These are phyloP conservation scores for Spergularia marina DNA, from an alignment of 148 eudicot genomes.

Conservation along the genomic window DNA sequence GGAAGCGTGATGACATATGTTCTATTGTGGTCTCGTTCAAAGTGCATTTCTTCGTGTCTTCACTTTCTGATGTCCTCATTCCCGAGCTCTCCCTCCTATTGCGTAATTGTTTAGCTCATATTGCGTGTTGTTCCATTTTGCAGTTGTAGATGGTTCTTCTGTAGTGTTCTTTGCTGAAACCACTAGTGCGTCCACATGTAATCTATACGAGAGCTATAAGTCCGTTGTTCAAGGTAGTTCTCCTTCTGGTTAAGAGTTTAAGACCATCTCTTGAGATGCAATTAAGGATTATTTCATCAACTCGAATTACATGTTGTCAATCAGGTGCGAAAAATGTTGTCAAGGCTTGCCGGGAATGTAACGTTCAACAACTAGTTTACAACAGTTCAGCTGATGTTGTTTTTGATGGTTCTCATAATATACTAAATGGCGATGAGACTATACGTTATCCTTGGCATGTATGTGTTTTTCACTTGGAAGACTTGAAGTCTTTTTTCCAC, in stretches of 20 bases:
- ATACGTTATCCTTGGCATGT: conserved; percentile 68
- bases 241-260: conserved; percentile 2
- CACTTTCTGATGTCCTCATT: neutral
- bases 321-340: conserved; percentile 82
- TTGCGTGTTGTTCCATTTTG: conserved; percentile 24
- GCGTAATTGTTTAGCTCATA: neutral
- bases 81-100: neutral
- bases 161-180: conserved; percentile 63
- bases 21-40: too few species aligned
- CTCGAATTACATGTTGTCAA: conserved; percentile 10
- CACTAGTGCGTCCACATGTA: conserved; percentile 26
- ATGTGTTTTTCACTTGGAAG: conserved; percentile 19
- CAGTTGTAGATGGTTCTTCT: conserved; percentile 76
- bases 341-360: conserved; percentile 77
- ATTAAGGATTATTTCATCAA: neutral
- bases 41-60: too few species aligned
- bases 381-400: conserved; percentile 83
- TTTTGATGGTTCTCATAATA: conserved; percentile 57
- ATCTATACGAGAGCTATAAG: conserved; percentile 57
- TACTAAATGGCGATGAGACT: conserved; percentile 67
- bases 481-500: conserved; percentile 1
- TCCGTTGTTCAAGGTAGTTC: conserved; percentile 74
- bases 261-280: neutral
- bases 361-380: conserved; percentile 66
- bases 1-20: too few species aligned